A percentile compares a stretch with the other conserved stretches of the same genome.
These are phyloP conservation scores for Thamnidium elegans DNA, from an alignment of 192 early-diverging fungal genomes.

Conservation along the genomic window DNA sequence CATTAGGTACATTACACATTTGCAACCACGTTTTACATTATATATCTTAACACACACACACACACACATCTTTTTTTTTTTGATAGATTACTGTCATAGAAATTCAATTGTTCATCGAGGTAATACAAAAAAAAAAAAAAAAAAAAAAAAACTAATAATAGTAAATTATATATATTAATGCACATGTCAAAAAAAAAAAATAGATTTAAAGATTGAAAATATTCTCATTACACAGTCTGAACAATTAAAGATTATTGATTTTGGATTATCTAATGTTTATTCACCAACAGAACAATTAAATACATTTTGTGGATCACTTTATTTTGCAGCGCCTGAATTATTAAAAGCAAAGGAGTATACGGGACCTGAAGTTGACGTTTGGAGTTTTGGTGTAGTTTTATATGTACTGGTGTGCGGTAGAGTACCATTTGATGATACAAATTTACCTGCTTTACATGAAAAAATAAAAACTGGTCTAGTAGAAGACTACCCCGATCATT, in stretches of 20 bases:
- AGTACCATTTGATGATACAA: constrained; percentile 84
- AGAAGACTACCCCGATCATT: constrained; percentile 67
- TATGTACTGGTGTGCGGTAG: constrained; percentile 84
- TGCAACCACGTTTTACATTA: neutral
- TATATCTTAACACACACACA: too few relatives aligned
- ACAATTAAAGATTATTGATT: constrained; percentile 85
- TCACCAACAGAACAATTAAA: constrained; percentile 47
- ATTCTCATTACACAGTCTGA: constrained; percentile 68
- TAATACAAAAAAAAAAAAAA: neutral
- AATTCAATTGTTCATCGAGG: constrained; percentile 41
- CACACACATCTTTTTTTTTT: too few relatives aligned
- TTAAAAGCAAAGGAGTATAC: constrained; percentile 77
- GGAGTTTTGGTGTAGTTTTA: constrained; percentile 83
- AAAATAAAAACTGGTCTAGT: constrained; percentile 82
- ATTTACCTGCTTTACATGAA: constrained; percentile 78
- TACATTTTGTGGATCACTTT: constrained; percentile 66
- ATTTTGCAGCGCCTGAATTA: constrained; percentile 86
- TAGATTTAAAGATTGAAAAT: constrained; percentile 82
- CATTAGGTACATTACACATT: constrained; percentile 38
- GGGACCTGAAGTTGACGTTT: constrained; percentile 87
- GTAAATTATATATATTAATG: neutral
- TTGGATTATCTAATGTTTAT: constrained; percentile 79
- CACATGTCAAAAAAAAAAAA: neutral
- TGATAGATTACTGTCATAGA: constrained; percentile 37
- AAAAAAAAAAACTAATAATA: neutral